Base-by-base conservation (phyloP, 2,329 filamentous ascomycete species). In the Pseudocercospora fuligena region DNA sequence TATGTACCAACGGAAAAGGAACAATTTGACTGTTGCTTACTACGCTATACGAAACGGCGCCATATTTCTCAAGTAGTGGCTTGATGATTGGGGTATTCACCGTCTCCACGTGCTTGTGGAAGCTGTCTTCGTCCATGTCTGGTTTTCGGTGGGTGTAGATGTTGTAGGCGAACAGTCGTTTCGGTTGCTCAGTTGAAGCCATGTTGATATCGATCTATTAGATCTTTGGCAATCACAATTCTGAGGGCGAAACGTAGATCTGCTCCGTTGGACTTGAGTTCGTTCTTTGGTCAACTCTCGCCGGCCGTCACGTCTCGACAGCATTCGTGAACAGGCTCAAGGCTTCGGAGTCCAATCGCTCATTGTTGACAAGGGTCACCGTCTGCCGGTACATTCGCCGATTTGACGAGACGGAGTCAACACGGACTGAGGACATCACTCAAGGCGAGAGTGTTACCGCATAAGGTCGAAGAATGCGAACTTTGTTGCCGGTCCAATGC, bases 61-160 rank as follows among this genome's bases (percentile, higher is more conserved):
- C 64, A 54, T 66, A 66, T 25, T 63, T 59, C 60, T 66, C 57
- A 5, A 66, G 60, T 21, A 66, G 58, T 29, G 64, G 64, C 25
- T 56, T 57, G 27, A 58, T 66, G 59, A 66, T 51, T n/a, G 64
- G 64, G 21, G 64, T 61, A 58, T 66, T 66, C 36, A 66, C 43
- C 5, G 58, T 66, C 7, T 53, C 56, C 19, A 66, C 51, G 21
- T 66, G 64, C 29, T 51, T 43, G 53, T 63, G 64, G 43, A 63
- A 60, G 25, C 46, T 60, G 21, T 66, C 64, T 14, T 51, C 21
- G 11, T 60, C 56, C 33, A 63, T 51, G 11, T 66, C 51, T 43
- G 60, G 27, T 16, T 49, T 53, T 36, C 61, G 61, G n/a, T 54
- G 57, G 16, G 61, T 61, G 60, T 62, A 63, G 40, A 66, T 66